These are phyloP conservation scores for Chimonanthus salicifolius DNA, from an alignment of 164 flowering plant genomes.

Conservation along the genomic window DNA sequence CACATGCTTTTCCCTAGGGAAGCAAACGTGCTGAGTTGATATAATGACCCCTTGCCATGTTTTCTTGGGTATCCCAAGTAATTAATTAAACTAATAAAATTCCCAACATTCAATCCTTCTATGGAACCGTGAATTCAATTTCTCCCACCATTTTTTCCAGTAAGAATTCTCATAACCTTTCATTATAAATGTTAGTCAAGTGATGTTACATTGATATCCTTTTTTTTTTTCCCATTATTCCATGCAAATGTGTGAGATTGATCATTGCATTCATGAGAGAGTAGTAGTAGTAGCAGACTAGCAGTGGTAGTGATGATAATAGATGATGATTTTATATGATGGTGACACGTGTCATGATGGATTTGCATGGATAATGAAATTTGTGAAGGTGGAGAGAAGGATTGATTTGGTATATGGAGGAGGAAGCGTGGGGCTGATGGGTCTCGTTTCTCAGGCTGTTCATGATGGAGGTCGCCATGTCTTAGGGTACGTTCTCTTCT, in stretches of 20 bases:
- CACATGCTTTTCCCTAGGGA: slow-evolving; percentile 39
- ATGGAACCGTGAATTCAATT: neutral
- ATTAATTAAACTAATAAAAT: neutral
- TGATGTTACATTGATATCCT: neutral
- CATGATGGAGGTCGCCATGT: slow-evolving; percentile 99
- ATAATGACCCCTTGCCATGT: slow-evolving; percentile 58
- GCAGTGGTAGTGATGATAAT: neutral
- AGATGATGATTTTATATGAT: neutral
- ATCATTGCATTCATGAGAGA: neutral
- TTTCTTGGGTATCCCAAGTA: slow-evolving; percentile 14
- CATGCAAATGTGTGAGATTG: neutral
- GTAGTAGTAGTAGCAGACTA: neutral
- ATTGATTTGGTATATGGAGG: slow-evolving; percentile 99
- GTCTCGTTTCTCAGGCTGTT: slow-evolving; percentile 97
- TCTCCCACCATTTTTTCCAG: neutral
- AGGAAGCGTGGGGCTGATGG: slow-evolving; percentile 97
- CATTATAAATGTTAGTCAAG: slow-evolving; percentile 7
- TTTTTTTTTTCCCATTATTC: neutral
- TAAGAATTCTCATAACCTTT: neutral
- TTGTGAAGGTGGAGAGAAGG: slow-evolving; percentile 77
- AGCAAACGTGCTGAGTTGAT: slow-evolving; percentile 56
- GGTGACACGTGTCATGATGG: slow-evolving; percentile 29
- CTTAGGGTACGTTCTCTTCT: slow-evolving; percentile 64
- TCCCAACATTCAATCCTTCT: neutral
- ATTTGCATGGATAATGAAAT: slow-evolving; percentile 13